A percentile compares a stretch with the other conserved stretches of the same genome.
phyloP scores from a whole-genome alignment of 2,329 filamentous ascomycete genomes.

The Epicoccum nigrum region DNA sequence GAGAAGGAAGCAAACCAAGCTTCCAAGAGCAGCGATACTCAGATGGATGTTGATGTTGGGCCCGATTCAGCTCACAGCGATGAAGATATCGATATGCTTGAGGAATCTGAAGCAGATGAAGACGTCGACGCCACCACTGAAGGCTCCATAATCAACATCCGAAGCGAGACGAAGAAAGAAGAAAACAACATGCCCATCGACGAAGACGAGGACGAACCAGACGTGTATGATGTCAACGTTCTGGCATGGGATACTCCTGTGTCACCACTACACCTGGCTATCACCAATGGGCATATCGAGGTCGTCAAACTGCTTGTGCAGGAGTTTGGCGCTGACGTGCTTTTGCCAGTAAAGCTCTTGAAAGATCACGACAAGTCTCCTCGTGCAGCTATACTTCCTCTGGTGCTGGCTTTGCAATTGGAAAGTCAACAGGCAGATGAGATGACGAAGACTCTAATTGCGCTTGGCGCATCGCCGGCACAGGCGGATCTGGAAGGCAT shows the following conservation, averaged over 20 bases:
- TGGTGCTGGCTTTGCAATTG: constrained; percentile 71
- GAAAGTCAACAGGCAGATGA: constrained; percentile 66
- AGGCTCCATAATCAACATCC: constrained; percentile 71
- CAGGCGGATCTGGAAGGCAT: constrained; percentile 71
- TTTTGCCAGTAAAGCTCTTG: constrained; percentile 74
- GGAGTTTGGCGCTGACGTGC: constrained; percentile 76
- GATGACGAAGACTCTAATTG: constrained; percentile 70
- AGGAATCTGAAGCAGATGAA: constrained; percentile 50
- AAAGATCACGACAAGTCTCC: constrained; percentile 55
- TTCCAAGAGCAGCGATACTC: constrained; percentile 14
- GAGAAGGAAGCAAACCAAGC: constrained; percentile 18
- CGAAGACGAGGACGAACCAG: constrained; percentile 67
- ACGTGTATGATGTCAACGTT: constrained; percentile 79
- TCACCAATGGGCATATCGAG: constrained; percentile 72
- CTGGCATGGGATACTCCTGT: constrained; percentile 79
- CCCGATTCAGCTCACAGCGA: constrained; percentile 53
- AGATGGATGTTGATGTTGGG: constrained; percentile 36
- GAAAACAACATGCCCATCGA: constrained; percentile 59
- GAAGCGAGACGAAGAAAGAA: constrained; percentile 51
- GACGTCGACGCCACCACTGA: constrained; percentile 65
- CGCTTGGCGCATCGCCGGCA: constrained; percentile 72
- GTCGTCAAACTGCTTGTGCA: constrained; percentile 71
- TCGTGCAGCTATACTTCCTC: constrained; percentile 68
- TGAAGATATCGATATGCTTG: constrained; percentile 60
- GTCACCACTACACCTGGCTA: constrained; percentile 79